Evolutionary conservation across 352 stramenopile genomes (phyloP), one percentile per base, ranked within the genome.

Genomic region (Pythium dissotocum): DNA sequence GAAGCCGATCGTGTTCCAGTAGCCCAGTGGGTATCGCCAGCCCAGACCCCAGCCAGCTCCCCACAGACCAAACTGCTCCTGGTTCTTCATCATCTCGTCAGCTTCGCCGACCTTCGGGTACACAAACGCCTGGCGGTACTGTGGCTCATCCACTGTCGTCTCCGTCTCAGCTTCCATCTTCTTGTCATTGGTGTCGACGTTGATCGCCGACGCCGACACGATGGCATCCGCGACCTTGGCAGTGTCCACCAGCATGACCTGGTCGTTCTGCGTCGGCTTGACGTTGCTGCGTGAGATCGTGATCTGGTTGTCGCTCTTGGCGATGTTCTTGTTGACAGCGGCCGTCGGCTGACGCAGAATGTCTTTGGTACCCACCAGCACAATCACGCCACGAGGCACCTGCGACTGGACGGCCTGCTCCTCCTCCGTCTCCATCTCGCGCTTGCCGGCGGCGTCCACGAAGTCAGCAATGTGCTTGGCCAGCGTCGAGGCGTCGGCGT

Each of bases 281-380:
- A 66, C 13, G 30, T 32, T 33, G 33, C 46, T 66, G 13, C 49
- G 30, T 0, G 60, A 36, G 14, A 66, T 51, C 3, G 32, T 6
- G 21, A 66, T 9, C 60, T 68, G 63, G 56, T 72, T 72, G 55
- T 69, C 69, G 21, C 38, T 72, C 9, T n/a, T n/a, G n/a, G 26
- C 69, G 9, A 62, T 24, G 60, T 75, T 75, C 54, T 75, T 75
- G 69, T 75, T 75, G 30, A 68, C 40, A 12, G 67, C 44, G 9
- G 1, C 69, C 1, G 60, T 58, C 6, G 69, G 54, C 26, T 69
- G 46, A 13, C 59, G 59, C 49, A 76, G 48, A 21, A 72, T 60
- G 48, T 66, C 57, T 55, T 72, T 72, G 18, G 69, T 66, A 21
- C 60, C 64, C 2, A 69, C 33, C 1, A 71, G 53, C 6, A 65